These are phyloP conservation scores for Phialophora verrucosa DNA, from an alignment of 2,329 filamentous ascomycete genomes.

Conservation along the genomic window DNA sequence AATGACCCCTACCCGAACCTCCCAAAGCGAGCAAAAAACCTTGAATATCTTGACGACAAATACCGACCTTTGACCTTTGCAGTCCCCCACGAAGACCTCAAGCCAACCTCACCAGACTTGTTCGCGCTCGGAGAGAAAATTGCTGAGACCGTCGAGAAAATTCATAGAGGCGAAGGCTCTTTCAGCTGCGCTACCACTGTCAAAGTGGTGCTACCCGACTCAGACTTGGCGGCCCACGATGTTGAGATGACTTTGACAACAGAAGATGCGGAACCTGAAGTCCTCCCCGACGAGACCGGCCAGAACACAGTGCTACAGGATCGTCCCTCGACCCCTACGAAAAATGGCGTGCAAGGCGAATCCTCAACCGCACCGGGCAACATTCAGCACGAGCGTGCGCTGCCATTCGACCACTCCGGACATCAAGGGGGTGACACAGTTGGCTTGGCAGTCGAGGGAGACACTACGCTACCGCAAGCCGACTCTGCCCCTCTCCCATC, in stretches of 20 bases:
- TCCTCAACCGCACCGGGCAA: slow-evolving; percentile 2
- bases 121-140: slow-evolving; percentile 57
- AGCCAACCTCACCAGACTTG: slow-evolving; percentile 50
- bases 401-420: not conserved
- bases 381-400: not conserved
- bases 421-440: slow-evolving; percentile 7
- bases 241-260: slow-evolving; percentile 14
- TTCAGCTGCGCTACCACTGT: slow-evolving; percentile 49
- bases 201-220: slow-evolving; percentile 49
- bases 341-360: slow-evolving; percentile 1
- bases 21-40: slow-evolving; percentile 43
- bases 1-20: slow-evolving; percentile 60
- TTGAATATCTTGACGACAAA: slow-evolving; percentile 42
- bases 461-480: slow-evolving; percentile 38
- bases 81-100: slow-evolving; percentile 49
- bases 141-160: slow-evolving; percentile 50
- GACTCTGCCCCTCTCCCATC: slow-evolving; percentile 35
- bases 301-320: not conserved
- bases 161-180: slow-evolving; percentile 45
- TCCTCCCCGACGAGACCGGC: not conserved
- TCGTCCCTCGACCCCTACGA: not conserved
- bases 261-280: not conserved
- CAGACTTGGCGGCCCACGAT: slow-evolving; percentile 38
- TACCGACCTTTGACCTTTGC: slow-evolving; percentile 47
- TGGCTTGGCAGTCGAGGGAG: slow-evolving; percentile 5